Conservation (phyloP, 2,329 filamentous ascomycete genomes). For the Colletotrichum orchidophilum region DNA sequence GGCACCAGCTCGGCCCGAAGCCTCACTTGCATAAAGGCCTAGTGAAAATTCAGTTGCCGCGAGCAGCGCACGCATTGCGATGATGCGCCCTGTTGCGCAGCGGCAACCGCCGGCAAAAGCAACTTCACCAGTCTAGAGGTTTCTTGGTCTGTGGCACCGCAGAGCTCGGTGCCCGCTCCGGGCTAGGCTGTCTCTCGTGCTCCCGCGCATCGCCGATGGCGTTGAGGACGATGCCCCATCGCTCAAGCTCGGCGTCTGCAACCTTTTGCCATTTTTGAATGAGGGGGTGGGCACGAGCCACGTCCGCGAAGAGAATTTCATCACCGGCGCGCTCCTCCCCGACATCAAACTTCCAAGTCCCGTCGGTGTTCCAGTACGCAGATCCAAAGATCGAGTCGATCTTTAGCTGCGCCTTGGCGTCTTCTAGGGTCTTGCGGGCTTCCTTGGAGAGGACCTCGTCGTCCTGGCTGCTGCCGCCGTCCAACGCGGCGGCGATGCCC, state of each 20-base stretch:
- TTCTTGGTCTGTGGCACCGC: conserved; percentile 41
- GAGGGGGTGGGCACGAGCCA: conserved; percentile 75
- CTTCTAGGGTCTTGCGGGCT: conserved; percentile 46
- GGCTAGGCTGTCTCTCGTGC: conserved; percentile 39
- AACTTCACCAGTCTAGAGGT: conserved; percentile 49
- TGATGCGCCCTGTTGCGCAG: neutral
- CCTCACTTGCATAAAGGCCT: neutral
- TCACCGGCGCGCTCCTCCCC: conserved; percentile 43
- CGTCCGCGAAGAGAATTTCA: conserved; percentile 65
- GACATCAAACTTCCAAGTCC: conserved; percentile 75
- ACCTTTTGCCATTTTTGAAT: conserved; percentile 67
- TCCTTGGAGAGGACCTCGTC: conserved; percentile 33
- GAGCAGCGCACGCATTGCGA: conserved; percentile 1
- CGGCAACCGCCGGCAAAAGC: neutral
- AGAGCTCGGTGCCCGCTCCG: conserved; percentile 40
- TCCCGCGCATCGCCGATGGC: conserved; percentile 43
- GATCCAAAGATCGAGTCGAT: conserved; percentile 70
- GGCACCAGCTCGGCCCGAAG: conserved; percentile 1
- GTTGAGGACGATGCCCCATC: conserved; percentile 46
- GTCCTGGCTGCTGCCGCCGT: too few relatives aligned
- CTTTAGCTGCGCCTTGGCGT: conserved; percentile 68
- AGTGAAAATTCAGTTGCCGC: neutral
- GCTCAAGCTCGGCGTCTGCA: conserved; percentile 42
- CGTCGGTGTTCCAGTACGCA: conserved; percentile 75
- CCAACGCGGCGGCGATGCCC: conserved; percentile 67